These are phyloP conservation scores for Populus pruinosa DNA, from an alignment of 345 rosid species.

Conservation along the genomic window DNA sequence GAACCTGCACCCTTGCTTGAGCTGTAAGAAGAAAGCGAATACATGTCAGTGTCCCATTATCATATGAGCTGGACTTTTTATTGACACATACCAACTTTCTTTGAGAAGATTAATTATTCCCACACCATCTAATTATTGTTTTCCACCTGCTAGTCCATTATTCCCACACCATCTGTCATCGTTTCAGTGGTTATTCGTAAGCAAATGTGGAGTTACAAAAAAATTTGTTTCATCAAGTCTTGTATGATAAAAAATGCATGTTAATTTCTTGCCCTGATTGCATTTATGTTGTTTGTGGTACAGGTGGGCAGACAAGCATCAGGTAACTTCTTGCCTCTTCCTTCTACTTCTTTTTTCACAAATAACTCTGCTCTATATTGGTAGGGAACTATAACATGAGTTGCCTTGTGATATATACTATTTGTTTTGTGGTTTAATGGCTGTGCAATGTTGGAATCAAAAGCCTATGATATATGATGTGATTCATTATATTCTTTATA, in stretches of 20 bases:
- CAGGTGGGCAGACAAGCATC: slow-evolving; percentile 30
- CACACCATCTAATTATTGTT: neutral
- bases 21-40: no score
- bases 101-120: neutral
- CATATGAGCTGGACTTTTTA: neutral
- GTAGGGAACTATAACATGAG: neutral
- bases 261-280: slow-evolving; percentile 6
- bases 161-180: neutral
- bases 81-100: neutral
- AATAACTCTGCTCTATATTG: neutral
- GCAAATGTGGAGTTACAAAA: neutral
- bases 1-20: no score
- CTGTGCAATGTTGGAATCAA: neutral
- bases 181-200: neutral
- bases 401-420: neutral
- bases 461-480: neutral
- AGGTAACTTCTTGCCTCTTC: slow-evolving; percentile 15
- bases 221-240: neutral
- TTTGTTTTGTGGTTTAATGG: neutral
- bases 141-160: neutral
- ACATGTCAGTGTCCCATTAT: neutral
- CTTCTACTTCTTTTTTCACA: neutral
- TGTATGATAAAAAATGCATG: neutral
- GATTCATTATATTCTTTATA: neutral
- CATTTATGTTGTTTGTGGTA: slow-evolving; percentile 18